These are phyloP conservation scores for Pterocarpus macrocarpus DNA, from an alignment of 306 rosid species.

Conservation along the genomic window DNA sequence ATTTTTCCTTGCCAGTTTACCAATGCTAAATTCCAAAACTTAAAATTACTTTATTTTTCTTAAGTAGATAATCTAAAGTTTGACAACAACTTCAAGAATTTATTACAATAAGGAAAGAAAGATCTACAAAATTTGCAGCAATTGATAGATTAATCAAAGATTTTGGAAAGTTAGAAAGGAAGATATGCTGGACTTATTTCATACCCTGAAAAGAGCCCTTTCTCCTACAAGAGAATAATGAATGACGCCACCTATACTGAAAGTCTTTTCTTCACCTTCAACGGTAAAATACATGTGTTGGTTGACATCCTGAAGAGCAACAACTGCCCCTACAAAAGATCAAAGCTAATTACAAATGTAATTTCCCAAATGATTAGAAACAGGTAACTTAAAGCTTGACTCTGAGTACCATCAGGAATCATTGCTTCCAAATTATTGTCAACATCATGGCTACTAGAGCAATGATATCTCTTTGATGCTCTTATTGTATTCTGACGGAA, in stretches of 20 bases:
- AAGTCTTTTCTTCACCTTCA: constrained; percentile 69
- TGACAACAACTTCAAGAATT: constrained; percentile 8
- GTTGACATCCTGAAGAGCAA: constrained; percentile 86
- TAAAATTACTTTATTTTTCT: constrained; percentile 9
- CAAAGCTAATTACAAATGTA: constrained; percentile 49
- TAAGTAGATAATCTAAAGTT: constrained; percentile 32
- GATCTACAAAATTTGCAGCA: constrained; percentile 34
- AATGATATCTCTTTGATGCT: constrained; percentile 50
- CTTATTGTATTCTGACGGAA: constrained; percentile 48
- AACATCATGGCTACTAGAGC: constrained; percentile 54
- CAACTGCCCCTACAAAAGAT: constrained; percentile 81
- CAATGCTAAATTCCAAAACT: neutral
- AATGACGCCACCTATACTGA: constrained; percentile 69
- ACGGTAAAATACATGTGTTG: constrained; percentile 90
- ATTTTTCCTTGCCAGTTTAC: neutral
- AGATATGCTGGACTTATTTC: constrained; percentile 33
- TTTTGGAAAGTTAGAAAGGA: neutral
- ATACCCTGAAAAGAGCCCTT: constrained; percentile 95
- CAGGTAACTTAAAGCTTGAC: constrained; percentile 38
- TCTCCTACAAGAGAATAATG: constrained; percentile 95
- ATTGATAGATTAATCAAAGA: constrained; percentile 7
- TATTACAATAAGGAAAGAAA: neutral
- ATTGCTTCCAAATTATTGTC: constrained; percentile 60
- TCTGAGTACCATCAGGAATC: constrained; percentile 79
- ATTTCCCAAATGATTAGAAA: constrained; percentile 41